Conservation (phyloP, 768 basidiomycete genomes). For the Mycena belliarum region DNA sequence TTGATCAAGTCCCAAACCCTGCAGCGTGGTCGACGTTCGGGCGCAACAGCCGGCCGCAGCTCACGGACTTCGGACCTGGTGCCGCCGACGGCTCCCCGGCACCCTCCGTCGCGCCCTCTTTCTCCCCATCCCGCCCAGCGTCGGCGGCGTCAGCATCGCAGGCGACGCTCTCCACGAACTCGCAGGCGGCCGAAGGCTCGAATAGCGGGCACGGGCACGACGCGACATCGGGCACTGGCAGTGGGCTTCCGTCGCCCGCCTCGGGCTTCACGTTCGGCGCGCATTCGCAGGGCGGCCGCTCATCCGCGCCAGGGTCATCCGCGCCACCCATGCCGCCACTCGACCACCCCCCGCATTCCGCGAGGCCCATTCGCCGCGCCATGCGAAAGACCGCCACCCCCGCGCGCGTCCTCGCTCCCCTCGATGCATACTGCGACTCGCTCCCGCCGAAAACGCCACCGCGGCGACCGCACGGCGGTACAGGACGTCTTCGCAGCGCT, state of each 20-base stretch:
- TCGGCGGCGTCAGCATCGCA: too few relatives aligned
- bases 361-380: neutral
- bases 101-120: constrained; percentile 8
- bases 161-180: constrained; percentile 13
- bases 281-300: constrained; percentile 6
- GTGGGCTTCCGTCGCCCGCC: constrained; percentile 9
- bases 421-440: constrained; percentile 16
- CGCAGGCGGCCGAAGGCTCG: constrained; percentile 15
- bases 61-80: constrained; percentile 18
- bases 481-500: constrained; percentile 19
- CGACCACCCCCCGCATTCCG: constrained; percentile 15
- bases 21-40: constrained; percentile 23
- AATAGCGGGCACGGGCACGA: constrained; percentile 10
- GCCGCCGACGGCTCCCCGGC: constrained; percentile 13
- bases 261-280: constrained; percentile 22
- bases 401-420: constrained; percentile 16
- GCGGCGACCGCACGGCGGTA: constrained; percentile 7
- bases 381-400: neutral
- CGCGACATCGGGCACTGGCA: neutral
- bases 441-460: constrained; percentile 10
- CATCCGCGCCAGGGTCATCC: neutral
- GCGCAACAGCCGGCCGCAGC: constrained; percentile 2
- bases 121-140: constrained; percentile 10
- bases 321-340: constrained; percentile 18
- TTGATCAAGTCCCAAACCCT: neutral